Evolutionary conservation across 176 grass and related monocot species (phyloP), one percentile per base, ranked within the genome.

Genomic region (Tillandsia fasciculata): DNA sequence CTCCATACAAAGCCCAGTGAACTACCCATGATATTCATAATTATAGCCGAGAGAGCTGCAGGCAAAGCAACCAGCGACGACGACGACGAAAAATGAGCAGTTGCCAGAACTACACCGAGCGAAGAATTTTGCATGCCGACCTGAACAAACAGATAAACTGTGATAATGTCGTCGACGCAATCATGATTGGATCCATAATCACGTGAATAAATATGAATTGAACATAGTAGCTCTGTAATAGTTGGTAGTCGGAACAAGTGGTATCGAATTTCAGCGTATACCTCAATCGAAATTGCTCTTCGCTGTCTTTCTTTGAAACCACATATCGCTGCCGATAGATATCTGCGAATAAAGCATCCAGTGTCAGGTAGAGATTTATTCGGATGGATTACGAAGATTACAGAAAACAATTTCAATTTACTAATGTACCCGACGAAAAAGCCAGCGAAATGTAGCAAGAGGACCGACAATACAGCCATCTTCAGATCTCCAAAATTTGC

Each of bases 11-110:
- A 83, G 78, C 78, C 78, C 51, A 95, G 74, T 53, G 83, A 63
- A 76, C 90, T 90, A n/a, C 90, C 86, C 86, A 95, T 90, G 23
- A 95, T 82, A 61, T 90, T 90, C 90, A 95, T 95, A 20, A 95
- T 71, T 59, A 95, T 76, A 63, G 86, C 90, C 18, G 90, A 95
- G 18, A 95, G 67, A 61, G 90, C 90, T 79, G 90, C 65, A 17
- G 81, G 86, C 54, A 95, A 87, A 12, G 81, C 81, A 0, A 95
- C 90, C 65, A 90, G 75, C 8, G 83, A 70, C 15, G 90, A 95
- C 15, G 90, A 95, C 12, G 90, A 95, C 12, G 80, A 76, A 72
- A 95, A 95, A 87, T 95, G 83, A 3, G 86, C 69, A 77, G 86
- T 59, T 80, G 90, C 90, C 76, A 95, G 78, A 12, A 90, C 83